Evolutionary conservation across 169 alveolate species (phyloP).

Genomic region (Babesia sp.): DNA sequence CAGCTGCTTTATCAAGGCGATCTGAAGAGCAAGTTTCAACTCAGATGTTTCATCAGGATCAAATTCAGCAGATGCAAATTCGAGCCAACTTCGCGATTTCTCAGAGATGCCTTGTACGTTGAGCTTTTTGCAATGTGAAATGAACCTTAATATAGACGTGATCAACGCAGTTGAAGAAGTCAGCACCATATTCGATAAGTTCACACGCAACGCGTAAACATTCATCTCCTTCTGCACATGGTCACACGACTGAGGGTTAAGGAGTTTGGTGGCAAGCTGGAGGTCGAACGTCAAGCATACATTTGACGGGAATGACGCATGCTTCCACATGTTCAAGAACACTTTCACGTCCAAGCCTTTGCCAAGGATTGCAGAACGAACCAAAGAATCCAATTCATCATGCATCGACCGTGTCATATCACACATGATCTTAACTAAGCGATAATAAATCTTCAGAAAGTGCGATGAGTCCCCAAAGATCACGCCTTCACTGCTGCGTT

Average conservation of each 20-base stretch:
- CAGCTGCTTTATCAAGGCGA: conserved; percentile 31
- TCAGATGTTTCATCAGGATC: conserved; percentile 39
- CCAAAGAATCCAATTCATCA: conserved; percentile 14
- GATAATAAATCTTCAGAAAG: conserved; percentile 14
- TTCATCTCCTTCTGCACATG: conserved; percentile 2
- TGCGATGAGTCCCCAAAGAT: conserved; percentile 8
- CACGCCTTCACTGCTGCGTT: neutral
- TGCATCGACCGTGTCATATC: conserved; percentile 7
- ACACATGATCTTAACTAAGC: conserved; percentile 25
- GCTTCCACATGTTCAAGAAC: conserved; percentile 9
- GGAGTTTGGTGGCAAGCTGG: conserved; percentile 25
- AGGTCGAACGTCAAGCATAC: conserved; percentile 13
- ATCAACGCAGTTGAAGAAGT: conserved; percentile 35
- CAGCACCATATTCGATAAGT: conserved; percentile 18
- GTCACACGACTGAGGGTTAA: conserved; percentile 29
- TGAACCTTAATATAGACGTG: conserved; percentile 20
- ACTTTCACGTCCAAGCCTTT: neutral
- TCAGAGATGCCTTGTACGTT: conserved; percentile 6
- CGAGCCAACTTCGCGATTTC: conserved; percentile 35
- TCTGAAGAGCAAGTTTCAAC: conserved; percentile 18
- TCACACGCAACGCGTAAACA: conserved; percentile 26
- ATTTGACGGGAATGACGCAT: conserved; percentile 32
- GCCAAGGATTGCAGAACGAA: neutral
- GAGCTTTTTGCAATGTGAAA: conserved; percentile 21
- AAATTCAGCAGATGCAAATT: conserved; percentile 39